Evolutionary conservation across 441 rosid genomes (phyloP).

Genomic region (Eutrema salsugineum): DNA sequence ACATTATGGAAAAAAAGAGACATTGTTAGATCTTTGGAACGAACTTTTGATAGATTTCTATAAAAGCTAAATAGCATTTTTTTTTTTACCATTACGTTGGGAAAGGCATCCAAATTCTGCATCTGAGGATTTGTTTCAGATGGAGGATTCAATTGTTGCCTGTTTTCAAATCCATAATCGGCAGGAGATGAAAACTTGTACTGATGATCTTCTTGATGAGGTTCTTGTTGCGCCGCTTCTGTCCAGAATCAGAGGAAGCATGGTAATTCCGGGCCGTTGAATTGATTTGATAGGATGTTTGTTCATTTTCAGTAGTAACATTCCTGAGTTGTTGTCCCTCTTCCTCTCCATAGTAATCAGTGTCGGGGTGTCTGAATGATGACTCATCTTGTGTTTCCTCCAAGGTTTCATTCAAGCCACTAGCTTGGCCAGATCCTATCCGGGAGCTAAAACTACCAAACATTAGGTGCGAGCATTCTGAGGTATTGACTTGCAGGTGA

Average conservation of each 20-base stretch:
- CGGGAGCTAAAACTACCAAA: conserved; percentile 81
- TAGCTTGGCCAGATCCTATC: conserved; percentile 1
- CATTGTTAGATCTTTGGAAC: neutral
- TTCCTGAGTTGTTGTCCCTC: conserved; percentile 68
- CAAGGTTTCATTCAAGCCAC: conserved; percentile 48
- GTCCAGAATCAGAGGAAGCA: conserved; percentile 48
- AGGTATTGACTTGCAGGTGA: conserved; percentile 74
- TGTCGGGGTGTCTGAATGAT: conserved; percentile 46
- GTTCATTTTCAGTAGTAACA: conserved; percentile 49
- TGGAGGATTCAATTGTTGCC: conserved; percentile 57
- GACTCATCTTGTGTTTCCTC: conserved; percentile 44
- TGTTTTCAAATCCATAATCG: conserved; percentile 58
- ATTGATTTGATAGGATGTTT: conserved; percentile 41
- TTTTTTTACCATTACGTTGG: conserved; percentile 15
- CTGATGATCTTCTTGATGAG: conserved; percentile 62
- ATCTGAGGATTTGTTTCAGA: conserved; percentile 61
- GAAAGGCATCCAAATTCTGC: conserved; percentile 48
- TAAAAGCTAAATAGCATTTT: neutral
- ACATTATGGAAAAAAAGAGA: neutral
- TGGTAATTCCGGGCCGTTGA: conserved; percentile 52
- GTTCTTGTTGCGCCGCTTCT: conserved; percentile 63
- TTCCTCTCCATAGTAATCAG: conserved; percentile 63
- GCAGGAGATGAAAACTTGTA: conserved; percentile 56
- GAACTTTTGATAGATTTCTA: neutral
- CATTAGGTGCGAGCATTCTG: conserved; percentile 84